These are phyloP conservation scores for Batkoa obscura DNA, from an alignment of 371 early-diverging fungal genomes.

Conservation along the genomic window DNA sequence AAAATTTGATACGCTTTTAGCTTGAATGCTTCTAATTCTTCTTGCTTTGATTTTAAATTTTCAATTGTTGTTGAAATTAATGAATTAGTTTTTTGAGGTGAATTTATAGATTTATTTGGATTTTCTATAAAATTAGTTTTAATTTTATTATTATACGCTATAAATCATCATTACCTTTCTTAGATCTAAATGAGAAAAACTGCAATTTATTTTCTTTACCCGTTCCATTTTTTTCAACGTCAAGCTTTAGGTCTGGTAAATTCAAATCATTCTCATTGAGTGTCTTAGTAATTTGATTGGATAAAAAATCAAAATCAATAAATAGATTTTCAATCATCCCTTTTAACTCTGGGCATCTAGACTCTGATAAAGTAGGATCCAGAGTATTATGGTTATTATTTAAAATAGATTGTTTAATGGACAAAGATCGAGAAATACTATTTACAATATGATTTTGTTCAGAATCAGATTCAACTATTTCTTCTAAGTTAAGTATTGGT, in stretches of 20 bases:
- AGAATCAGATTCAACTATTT: not conserved
- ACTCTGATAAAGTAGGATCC: not conserved
- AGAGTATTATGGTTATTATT: not conserved
- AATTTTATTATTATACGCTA: not conserved
- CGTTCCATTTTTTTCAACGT: too few relatives aligned
- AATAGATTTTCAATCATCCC: not conserved
- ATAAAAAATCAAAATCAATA: not conserved
- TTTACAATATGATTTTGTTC: not conserved
- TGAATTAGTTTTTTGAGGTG: too few relatives aligned
- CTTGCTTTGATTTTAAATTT: not conserved
- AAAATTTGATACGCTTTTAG: not conserved
- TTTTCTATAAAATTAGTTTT: not conserved
- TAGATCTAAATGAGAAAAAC: not conserved
- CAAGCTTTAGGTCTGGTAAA: too few relatives aligned
- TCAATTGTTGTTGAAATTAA: not conserved
- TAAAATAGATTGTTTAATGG: not conserved
- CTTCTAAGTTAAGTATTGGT: not conserved
- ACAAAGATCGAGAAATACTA: not conserved
- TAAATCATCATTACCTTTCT: not conserved
- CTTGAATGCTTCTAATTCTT: not conserved
- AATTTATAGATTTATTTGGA: not conserved
- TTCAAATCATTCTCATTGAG: too few relatives aligned
- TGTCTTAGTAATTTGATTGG: too few relatives aligned
- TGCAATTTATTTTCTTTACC: not conserved
- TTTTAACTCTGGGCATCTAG: not conserved